Evolutionary conservation across 1,284 basidiomycete species (phyloP).

Genomic region (Austroboletus novae-zelandiae): DNA sequence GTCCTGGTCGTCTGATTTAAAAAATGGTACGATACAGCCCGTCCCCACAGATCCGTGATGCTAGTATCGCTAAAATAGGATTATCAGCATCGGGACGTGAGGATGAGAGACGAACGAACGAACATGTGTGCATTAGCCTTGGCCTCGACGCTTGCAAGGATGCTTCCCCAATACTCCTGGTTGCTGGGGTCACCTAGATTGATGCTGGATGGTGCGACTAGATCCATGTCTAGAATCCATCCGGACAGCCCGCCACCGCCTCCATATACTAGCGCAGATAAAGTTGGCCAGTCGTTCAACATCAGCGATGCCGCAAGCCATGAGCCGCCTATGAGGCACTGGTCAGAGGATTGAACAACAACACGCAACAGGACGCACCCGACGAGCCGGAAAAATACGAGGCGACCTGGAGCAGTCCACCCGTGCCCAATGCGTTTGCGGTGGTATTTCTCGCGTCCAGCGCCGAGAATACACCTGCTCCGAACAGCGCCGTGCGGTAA

Average conservation of each 20-base stretch:
- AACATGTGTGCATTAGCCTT: conserved; percentile 55
- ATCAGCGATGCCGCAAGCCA: conserved; percentile 60
- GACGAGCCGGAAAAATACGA: conserved; percentile 63
- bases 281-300: conserved; percentile 57
- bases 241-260: conserved; percentile 46
- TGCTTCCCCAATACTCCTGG: conserved; percentile 57
- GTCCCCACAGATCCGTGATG: conserved; percentile 59
- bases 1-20: conserved; percentile 55
- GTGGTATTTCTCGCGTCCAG: conserved; percentile 59
- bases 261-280: conserved; percentile 53
- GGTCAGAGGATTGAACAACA: not conserved
- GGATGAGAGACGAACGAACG: conserved; percentile 22
- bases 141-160: conserved; percentile 55
- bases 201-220: conserved; percentile 51
- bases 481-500: conserved; percentile 57
- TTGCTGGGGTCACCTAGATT: conserved; percentile 46
- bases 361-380: conserved; percentile 37
- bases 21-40: conserved; percentile 67
- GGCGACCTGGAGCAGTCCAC: conserved; percentile 62
- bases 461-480: conserved; percentile 54
- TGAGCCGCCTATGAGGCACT: conserved; percentile 49
- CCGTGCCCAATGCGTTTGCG: conserved; percentile 56
- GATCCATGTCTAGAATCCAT: conserved; percentile 58
- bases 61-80: conserved; percentile 50
- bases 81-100: conserved; percentile 5